phyloP scores from a whole-genome alignment of 202 grass and related monocot species.

The Panicum hallii region DNA sequence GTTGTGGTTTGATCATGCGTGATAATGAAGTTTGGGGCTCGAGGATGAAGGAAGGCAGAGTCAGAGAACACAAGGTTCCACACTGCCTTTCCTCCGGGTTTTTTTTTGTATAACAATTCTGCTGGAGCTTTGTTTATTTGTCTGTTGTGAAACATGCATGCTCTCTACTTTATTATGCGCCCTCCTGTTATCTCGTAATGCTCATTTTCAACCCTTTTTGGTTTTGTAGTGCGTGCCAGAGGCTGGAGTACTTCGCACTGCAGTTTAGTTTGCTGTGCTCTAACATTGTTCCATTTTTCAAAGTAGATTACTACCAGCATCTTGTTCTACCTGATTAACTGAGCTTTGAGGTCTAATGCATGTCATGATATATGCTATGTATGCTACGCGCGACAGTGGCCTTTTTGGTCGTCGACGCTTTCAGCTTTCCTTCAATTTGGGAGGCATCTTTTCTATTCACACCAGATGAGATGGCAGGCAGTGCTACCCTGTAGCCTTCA shows the following conservation, averaged over 20 bases:
- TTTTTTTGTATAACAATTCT: neutral
- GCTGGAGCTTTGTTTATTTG: neutral
- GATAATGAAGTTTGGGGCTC: neutral
- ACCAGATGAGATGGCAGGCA: neutral
- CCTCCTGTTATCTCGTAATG: neutral
- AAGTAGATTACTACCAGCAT: too few species aligned
- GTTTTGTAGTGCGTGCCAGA: neutral
- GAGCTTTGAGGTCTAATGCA: too few species aligned
- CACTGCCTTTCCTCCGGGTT: neutral
- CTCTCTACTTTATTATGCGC: neutral
- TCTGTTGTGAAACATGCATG: neutral
- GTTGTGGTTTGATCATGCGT: neutral
- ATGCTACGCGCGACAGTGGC: neutral
- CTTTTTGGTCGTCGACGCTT: neutral
- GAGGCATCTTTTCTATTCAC: constrained; percentile 1
- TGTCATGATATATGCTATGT: too few species aligned
- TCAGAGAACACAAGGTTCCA: neutral
- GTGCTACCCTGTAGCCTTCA: neutral
- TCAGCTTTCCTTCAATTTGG: neutral
- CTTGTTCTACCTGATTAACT: too few species aligned
- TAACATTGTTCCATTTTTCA: too few species aligned
- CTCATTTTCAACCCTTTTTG: neutral
- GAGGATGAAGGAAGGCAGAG: neutral
- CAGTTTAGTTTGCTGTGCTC: too few species aligned
- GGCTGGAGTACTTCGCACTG: neutral